Conservation (phyloP, 2,329 filamentous ascomycete genomes). For the Beauveria varroae region DNA sequence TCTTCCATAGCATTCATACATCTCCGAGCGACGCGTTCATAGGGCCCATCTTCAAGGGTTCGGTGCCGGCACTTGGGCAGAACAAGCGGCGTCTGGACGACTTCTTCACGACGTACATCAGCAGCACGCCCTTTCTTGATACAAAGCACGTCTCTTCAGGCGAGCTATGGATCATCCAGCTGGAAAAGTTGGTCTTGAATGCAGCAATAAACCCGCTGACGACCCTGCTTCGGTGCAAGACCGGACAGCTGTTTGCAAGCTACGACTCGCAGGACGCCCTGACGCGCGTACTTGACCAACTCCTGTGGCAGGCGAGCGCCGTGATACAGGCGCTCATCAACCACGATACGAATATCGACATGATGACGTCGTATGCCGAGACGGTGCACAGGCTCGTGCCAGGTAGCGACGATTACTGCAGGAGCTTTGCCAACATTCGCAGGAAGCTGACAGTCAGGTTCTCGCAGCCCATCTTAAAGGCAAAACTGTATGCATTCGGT, state of each 20-base stretch:
- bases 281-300: neutral
- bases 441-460: neutral
- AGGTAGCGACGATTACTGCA: neutral
- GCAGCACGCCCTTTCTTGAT: neutral
- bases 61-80: neutral
- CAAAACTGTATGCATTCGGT: neutral
- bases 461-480: neutral
- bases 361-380: neutral
- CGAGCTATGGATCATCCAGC: neutral
- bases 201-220: neutral
- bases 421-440: neutral
- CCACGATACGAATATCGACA: neutral
- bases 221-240: neutral
- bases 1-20: neutral
- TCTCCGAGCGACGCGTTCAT: neutral
- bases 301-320: neutral
- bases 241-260: neutral
- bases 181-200: neutral
- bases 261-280: neutral
- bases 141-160: neutral
- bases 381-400: neutral
- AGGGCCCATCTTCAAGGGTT: neutral
- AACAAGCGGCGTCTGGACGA: neutral
- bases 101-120: neutral
- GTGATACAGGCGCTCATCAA: neutral